Evolutionary conservation across 2,329 filamentous ascomycete genomes (phyloP), one percentile per base, ranked within the genome.

Genomic region (Colletotrichum agaves): DNA sequence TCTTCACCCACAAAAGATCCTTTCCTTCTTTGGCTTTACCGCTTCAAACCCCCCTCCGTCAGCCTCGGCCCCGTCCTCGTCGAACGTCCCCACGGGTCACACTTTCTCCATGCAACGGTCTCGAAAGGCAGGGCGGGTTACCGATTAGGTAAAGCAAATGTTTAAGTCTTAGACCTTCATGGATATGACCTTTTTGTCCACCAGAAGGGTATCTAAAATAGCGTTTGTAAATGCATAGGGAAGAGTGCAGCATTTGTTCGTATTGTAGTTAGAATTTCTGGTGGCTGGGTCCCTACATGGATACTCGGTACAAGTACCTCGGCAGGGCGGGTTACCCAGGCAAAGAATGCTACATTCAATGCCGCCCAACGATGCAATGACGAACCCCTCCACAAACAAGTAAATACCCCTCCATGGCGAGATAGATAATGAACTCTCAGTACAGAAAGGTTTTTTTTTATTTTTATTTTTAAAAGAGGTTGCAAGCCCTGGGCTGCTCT

Each of bases 51-150:
- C 13, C 31, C 27, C 35, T 41, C 44, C 44, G 60, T 56, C 60
- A 63, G 64, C 50, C 64, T 43, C 37, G 52, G 43, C 13, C 63
- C 39, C 50, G 49, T 58, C 27, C n/a, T 31, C 37, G 35, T 46
- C 44, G 13, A 37, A 37, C 3, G 31, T 47, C 27, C 41, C 52
- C 52, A 31, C 21, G 35, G 23, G 10, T 60, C 57, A 39, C 19
- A 33, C n/a, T 31, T 21, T 60, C 33, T 33, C 57, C 37, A 61
- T 50, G 31, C 27, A 43, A 44, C 56, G n/a, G 43, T 21, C 23
- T 21, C 13, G 21, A 21, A 41, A 13, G 15, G 43, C 12, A 37
- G 41, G 41, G 41, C 56, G n/a, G 27, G 21, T 21, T 49, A 49
- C 23, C n/a, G n/a, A n/a, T n/a, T n/a, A n/a, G n/a, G n/a, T n/a